Conservation (phyloP, 208 protist genomes). For the Trypanosoma platydactyli region DNA sequence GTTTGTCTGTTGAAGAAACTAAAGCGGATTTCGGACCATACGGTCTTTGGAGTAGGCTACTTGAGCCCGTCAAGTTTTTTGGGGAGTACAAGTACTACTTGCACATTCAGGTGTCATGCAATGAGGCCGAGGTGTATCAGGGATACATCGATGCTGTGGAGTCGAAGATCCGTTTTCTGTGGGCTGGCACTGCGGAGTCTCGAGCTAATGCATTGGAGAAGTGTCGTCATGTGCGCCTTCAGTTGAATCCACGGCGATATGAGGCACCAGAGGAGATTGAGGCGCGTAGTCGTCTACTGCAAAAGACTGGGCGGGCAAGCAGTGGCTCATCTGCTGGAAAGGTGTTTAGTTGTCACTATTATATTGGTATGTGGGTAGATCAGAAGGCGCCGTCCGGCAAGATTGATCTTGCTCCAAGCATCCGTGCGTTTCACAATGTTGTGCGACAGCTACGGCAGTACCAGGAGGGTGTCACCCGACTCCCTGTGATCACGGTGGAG, state of each 20-base stretch:
- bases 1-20: slow-evolving; percentile 51
- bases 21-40: slow-evolving; percentile 56
- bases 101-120: slow-evolving; percentile 76
- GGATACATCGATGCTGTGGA: slow-evolving; percentile 88
- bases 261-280: slow-evolving; percentile 80
- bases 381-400: slow-evolving; percentile 39
- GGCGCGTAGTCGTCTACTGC: slow-evolving; percentile 36
- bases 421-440: slow-evolving; percentile 64
- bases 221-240: slow-evolving; percentile 67
- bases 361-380: slow-evolving; percentile 84
- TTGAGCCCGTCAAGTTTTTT: slow-evolving; percentile 83
- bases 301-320: slow-evolving; percentile 22
- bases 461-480: slow-evolving; percentile 63
- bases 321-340: not conserved
- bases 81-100: slow-evolving; percentile 83
- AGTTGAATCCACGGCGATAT: slow-evolving; percentile 73
- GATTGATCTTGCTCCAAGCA: slow-evolving; percentile 71
- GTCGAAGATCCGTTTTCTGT: slow-evolving; percentile 83
- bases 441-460: slow-evolving; percentile 75
- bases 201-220: slow-evolving; percentile 79
- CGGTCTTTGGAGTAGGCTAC: slow-evolving; percentile 79
- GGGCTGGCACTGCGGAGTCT: slow-evolving; percentile 70
- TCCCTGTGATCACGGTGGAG: slow-evolving; percentile 66
- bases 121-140: slow-evolving; percentile 72
- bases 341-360: slow-evolving; percentile 58